Percentiles rank a stretch among this genome's conserved stretches.
Evolutionary conservation across 768 basidiomycete species (phyloP).

Genomic region (Hericium coralloides): DNA sequence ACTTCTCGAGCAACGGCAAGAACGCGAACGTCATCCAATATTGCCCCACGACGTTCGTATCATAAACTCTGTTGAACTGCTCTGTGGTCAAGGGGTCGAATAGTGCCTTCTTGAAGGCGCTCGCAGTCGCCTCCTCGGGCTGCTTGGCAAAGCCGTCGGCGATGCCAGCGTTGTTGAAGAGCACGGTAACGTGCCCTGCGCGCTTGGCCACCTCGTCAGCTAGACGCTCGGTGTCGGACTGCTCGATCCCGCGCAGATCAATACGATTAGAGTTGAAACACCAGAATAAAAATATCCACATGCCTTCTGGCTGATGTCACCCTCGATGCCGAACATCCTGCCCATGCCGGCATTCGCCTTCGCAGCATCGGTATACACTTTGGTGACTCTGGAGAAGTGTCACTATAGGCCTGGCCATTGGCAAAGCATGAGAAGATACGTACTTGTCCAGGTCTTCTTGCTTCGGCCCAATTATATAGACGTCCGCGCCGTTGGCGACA

Average conservation of each 20-base stretch:
- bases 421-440: neutral
- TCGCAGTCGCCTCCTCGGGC: slow-evolving; percentile 23
- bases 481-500: slow-evolving; percentile 38
- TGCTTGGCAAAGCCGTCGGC: slow-evolving; percentile 20
- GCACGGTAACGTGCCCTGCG: neutral
- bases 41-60: slow-evolving; percentile 35
- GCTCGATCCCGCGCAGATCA: neutral
- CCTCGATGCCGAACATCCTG: slow-evolving; percentile 31
- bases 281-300: neutral
- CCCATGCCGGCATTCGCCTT: slow-evolving; percentile 22
- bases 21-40: slow-evolving; percentile 51
- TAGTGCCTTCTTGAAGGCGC: slow-evolving; percentile 28
- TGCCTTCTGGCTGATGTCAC: slow-evolving; percentile 34
- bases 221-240: slow-evolving; percentile 35
- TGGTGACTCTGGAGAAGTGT: slow-evolving; percentile 19
- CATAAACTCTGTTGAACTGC: slow-evolving; percentile 26
- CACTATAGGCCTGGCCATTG: neutral
- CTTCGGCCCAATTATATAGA: slow-evolving; percentile 37
- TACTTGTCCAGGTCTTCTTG: slow-evolving; percentile 32
- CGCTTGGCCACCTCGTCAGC: slow-evolving; percentile 25
- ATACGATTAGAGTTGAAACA: neutral
- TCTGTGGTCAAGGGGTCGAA: slow-evolving; percentile 31
- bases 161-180: slow-evolving; percentile 36
- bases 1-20: slow-evolving; percentile 42
- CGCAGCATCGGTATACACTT: slow-evolving; percentile 29